These are phyloP conservation scores for Garcileccinum viscosum DNA, from an alignment of 1,284 basidiomycete species.

Conservation along the genomic window DNA sequence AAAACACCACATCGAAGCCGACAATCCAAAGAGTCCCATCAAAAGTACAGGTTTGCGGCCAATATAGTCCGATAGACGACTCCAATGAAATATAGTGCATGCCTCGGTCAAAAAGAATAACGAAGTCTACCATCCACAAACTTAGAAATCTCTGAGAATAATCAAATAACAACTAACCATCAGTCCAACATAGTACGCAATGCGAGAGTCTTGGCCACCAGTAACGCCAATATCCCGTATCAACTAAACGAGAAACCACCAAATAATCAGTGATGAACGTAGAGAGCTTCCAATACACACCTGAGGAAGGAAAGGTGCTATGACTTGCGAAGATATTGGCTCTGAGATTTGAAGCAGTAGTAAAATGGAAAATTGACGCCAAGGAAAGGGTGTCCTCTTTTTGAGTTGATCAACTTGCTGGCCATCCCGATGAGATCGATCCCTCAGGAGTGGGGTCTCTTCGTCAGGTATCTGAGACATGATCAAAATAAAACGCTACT, in stretches of 20 bases:
- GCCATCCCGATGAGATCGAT: conserved; percentile 3
- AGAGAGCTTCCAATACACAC: conserved; percentile 38
- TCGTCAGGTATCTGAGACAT: conserved; percentile 25
- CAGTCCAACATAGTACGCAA: conserved; percentile 64
- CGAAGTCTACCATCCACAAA: conserved; percentile 45
- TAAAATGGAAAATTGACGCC: conserved; percentile 70
- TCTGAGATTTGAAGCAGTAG: conserved; percentile 70
- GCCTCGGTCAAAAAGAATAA: conserved; percentile 61
- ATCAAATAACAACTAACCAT: conserved; percentile 49
- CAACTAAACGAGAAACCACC: conserved; percentile 41
- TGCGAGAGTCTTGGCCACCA: conserved; percentile 51
- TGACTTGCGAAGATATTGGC: conserved; percentile 71
- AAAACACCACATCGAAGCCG: conserved; percentile 65
- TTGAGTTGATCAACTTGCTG: conserved; percentile 3
- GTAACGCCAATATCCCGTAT: conserved; percentile 56
- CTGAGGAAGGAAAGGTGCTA: conserved; percentile 74
- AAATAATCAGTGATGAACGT: background rate
- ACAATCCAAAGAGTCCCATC: conserved; percentile 61
- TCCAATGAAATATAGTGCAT: conserved; percentile 69
- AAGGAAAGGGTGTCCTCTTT: conserved; percentile 63
- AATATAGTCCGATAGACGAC: conserved; percentile 65
- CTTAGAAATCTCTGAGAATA: background rate
- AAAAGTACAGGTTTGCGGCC: too few relatives aligned
- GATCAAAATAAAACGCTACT: background rate
- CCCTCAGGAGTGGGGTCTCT: conserved; percentile 32